Conservation (phyloP, 2,329 filamentous ascomycete species). For the Emmonsia crescens region DNA sequence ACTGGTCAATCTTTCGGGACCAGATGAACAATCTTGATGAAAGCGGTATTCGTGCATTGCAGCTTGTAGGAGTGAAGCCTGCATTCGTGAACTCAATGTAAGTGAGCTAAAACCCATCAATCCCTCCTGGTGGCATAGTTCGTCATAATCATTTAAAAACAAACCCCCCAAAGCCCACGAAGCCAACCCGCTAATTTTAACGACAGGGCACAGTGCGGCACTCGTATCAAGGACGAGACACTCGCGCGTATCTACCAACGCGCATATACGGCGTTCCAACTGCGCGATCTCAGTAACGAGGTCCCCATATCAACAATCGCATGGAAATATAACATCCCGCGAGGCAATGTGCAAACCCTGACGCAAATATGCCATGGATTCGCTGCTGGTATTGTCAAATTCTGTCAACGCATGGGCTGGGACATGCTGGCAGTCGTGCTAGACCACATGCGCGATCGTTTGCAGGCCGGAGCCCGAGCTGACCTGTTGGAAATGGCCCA, state of each 20-base stretch:
- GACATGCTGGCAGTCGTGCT: slow-evolving; percentile 60
- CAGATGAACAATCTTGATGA: slow-evolving; percentile 62
- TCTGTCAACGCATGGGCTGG: slow-evolving; percentile 68
- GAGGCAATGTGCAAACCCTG: slow-evolving; percentile 60
- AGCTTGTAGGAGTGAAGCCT: slow-evolving; percentile 58
- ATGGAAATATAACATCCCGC: slow-evolving; percentile 57
- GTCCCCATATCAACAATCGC: slow-evolving; percentile 59
- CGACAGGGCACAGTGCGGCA: slow-evolving; percentile 54
- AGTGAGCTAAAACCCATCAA: slow-evolving; percentile 15
- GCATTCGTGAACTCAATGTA: slow-evolving; percentile 57
- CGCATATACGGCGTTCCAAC: slow-evolving; percentile 64
- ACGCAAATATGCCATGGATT: slow-evolving; percentile 69
- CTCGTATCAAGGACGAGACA: slow-evolving; percentile 50
- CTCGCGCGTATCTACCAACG: slow-evolving; percentile 55
- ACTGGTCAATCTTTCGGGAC: slow-evolving; percentile 63
- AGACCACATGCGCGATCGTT: slow-evolving; percentile 63
- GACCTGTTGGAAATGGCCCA: slow-evolving; percentile 61
- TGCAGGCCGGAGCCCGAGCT: slow-evolving; percentile 59
- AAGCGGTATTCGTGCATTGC: slow-evolving; percentile 57
- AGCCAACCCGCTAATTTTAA: background rate
- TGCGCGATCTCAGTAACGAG: slow-evolving; percentile 71
- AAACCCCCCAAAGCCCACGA: background rate
- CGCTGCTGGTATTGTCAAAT: slow-evolving; percentile 67
- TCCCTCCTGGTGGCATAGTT: background rate
- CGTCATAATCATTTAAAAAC: background rate